Evolutionary conservation across 164 flowering plant species (phyloP).

Genomic region (Liriodendron chinense): DNA sequence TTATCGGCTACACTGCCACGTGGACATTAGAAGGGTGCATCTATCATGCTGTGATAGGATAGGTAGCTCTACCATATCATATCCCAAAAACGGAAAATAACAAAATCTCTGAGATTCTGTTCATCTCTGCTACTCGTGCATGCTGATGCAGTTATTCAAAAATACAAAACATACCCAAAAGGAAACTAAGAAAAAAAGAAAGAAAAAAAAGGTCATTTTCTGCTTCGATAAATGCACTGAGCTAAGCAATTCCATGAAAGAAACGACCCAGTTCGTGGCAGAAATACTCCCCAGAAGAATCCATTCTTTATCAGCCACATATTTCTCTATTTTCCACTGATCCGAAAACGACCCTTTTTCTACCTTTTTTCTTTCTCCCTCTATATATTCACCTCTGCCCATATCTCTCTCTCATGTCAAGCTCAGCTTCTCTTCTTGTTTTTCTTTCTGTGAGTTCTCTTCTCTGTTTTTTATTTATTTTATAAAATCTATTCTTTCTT

Average conservation of each 20-base stretch:
- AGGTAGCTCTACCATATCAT: not conserved
- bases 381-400: constrained; percentile 4
- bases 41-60: too few relatives aligned
- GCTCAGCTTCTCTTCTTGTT: not conserved
- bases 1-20: not conserved
- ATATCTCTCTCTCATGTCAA: not conserved
- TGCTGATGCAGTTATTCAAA: not conserved
- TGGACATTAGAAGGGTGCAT: not conserved
- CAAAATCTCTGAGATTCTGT: not conserved
- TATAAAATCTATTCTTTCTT: not conserved
- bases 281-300: not conserved
- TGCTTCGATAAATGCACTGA: not conserved
- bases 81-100: not conserved
- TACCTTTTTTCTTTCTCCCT: not conserved
- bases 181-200: not conserved
- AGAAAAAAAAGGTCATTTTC: not conserved
- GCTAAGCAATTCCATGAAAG: not conserved
- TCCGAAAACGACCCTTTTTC: not conserved
- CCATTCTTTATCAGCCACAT: constrained; percentile 6
- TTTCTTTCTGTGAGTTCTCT: not conserved
- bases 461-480: not conserved
- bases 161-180: not conserved
- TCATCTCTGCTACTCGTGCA: constrained; percentile 1
- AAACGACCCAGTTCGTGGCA: constrained; percentile 3
- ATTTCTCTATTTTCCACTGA: not conserved